Evolutionary conservation across 1,139 yeast species (phyloP).

Genomic region (Saccharomyces hybrid): DNA sequence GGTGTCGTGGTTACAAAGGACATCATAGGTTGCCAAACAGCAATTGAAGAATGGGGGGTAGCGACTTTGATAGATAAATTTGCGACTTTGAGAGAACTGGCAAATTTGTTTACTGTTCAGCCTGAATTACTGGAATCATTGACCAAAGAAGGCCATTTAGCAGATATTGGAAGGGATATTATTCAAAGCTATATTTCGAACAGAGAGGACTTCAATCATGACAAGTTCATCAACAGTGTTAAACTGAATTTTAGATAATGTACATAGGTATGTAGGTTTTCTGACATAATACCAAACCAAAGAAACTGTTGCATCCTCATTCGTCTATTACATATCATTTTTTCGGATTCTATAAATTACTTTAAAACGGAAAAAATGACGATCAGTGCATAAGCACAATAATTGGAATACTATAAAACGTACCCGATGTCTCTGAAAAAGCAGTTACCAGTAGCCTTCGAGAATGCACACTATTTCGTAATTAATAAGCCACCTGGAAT

Average conservation of each 20-base stretch:
- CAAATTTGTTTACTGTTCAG: conserved; percentile 77
- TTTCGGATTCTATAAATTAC: not conserved
- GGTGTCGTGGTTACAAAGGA: conserved; percentile 82
- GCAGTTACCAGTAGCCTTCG: conserved; percentile 10
- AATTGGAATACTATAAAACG: too few species aligned
- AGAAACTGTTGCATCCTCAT: not conserved
- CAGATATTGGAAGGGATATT: conserved; percentile 56
- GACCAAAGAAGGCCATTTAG: conserved; percentile 74
- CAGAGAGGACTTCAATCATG: conserved; percentile 55
- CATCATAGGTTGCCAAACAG: conserved; percentile 67
- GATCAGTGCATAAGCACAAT: too few species aligned
- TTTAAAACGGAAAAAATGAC: not conserved
- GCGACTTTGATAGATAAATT: conserved; percentile 60
- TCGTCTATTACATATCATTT: not conserved
- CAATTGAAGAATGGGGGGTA: conserved; percentile 64
- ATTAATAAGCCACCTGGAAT: conserved; percentile 25
- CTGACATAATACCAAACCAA: not conserved
- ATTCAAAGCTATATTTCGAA: conserved; percentile 63
- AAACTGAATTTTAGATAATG: conserved; percentile 16
- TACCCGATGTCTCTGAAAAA: not conserved
- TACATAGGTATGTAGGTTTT: conserved; percentile 3
- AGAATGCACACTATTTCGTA: conserved; percentile 18
- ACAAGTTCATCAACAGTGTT: conserved; percentile 23
- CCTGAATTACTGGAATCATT: conserved; percentile 67
- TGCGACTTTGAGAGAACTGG: conserved; percentile 69